phyloP scores from a whole-genome alignment of 1,284 basidiomycete genomes.

The Ustilago loliicola region DNA sequence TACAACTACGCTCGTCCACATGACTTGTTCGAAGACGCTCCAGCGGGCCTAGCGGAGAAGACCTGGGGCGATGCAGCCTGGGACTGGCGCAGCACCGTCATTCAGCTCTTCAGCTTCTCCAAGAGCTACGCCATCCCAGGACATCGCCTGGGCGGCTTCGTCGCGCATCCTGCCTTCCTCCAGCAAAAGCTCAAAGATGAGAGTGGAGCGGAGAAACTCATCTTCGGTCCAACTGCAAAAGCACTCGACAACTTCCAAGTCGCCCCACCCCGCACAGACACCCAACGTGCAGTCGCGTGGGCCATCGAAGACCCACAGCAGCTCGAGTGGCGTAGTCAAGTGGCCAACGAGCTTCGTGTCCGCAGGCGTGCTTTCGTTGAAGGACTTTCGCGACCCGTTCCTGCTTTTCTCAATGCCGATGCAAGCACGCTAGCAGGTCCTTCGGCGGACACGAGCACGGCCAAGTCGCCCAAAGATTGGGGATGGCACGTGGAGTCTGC shows the following conservation, averaged over 20 bases:
- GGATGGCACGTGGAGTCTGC: conserved; percentile 68
- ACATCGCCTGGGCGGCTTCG: conserved; percentile 82
- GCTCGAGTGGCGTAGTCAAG: conserved; percentile 73
- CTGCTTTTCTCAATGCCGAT: conserved; percentile 28
- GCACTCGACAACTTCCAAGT: conserved; percentile 80
- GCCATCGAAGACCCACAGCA: conserved; percentile 49
- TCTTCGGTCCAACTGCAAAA: conserved; percentile 73
- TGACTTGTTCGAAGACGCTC: conserved; percentile 73
- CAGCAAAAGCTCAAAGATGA: conserved; percentile 25
- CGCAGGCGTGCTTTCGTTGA: conserved; percentile 77
- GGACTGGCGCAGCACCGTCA: conserved; percentile 74
- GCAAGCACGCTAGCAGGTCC: conserved; percentile 20
- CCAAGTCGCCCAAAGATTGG: conserved; percentile 41
- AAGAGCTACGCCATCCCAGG: conserved; percentile 89
- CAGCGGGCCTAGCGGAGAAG: conserved; percentile 15
- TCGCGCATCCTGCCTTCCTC: conserved; percentile 77
- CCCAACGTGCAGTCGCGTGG: conserved; percentile 59
- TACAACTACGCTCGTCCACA: conserved; percentile 73
- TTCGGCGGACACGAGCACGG: conserved; percentile 5
- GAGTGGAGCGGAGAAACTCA: conserved; percentile 64
- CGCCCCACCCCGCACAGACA: conserved; percentile 49
- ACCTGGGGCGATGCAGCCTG: conserved; percentile 34
- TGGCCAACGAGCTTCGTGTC: conserved; percentile 74
- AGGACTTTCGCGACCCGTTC: conserved; percentile 68
- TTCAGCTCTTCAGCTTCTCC: conserved; percentile 70